Conservation (phyloP, 2,329 filamentous ascomycete species). For the Akanthomyces uredinophilus region DNA sequence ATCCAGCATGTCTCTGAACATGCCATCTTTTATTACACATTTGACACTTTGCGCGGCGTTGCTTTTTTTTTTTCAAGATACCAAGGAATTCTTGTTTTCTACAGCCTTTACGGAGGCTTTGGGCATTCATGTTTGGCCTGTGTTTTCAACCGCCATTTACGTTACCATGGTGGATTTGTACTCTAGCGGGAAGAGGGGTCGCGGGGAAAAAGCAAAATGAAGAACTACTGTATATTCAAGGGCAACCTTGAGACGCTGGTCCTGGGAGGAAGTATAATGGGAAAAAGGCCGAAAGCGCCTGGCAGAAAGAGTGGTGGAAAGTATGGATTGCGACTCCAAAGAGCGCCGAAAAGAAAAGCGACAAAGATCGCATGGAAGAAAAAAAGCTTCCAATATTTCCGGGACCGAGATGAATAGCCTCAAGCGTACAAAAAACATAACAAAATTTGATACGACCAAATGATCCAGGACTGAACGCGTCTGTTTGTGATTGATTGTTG, state of each 20-base stretch:
- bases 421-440: conserved; percentile 13
- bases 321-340: not conserved
- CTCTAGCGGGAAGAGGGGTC: conserved; percentile 5
- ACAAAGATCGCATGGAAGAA: not conserved
- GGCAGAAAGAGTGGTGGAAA: not conserved
- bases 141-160: conserved; percentile 11
- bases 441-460: conserved; percentile 4
- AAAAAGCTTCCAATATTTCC: not conserved
- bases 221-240: conserved; percentile 10
- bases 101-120: conserved; percentile 6
- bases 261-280: conserved; percentile 11
- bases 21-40: not conserved
- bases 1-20: not conserved
- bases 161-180: conserved; percentile 14
- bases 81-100: conserved; percentile 14
- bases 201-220: conserved; percentile 1
- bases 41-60: conserved; percentile 14
- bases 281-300: not conserved
- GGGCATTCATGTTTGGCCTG: conserved; percentile 11
- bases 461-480: not conserved
- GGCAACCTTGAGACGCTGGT: not conserved
- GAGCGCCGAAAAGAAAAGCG: not conserved
- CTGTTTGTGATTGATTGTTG: too few species aligned
- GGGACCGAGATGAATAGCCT: conserved; percentile 10
- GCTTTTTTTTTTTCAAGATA: conserved; percentile 12